Conservation (phyloP, 352 stramenopile genomes). For the Globisporangium perplexum region DNA sequence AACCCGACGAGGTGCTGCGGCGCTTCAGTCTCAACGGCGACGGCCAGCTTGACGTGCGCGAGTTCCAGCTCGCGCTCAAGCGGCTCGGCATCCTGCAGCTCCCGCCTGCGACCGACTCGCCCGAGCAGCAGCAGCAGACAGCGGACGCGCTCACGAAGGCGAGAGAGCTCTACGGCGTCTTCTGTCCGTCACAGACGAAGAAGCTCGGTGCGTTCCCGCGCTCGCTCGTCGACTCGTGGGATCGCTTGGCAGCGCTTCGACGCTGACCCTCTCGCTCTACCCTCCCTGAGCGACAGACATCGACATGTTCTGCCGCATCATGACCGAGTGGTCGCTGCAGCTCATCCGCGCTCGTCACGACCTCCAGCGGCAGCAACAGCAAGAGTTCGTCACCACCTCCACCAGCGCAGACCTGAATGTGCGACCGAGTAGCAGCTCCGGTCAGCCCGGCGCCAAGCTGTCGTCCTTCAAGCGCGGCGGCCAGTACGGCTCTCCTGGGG, state of each 20-base stretch:
- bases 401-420: not conserved
- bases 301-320: conserved; percentile 76
- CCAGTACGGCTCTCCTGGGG: conserved; percentile 2
- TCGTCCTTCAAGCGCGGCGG: conserved; percentile 2
- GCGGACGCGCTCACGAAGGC: conserved; percentile 14
- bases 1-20: conserved; percentile 62
- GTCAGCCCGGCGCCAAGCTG: not conserved
- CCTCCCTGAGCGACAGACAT: conserved; percentile 51
- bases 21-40: conserved; percentile 77
- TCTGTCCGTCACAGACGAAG: conserved; percentile 55
- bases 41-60: conserved; percentile 59
- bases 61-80: conserved; percentile 74
- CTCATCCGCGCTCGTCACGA: conserved; percentile 44
- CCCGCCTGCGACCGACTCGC: not conserved
- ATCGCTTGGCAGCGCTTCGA: not conserved
- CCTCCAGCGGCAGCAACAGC: conserved; percentile 10
- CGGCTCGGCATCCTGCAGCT: conserved; percentile 48
- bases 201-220: conserved; percentile 39
- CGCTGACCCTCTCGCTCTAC: not conserved
- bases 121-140: conserved; percentile 9
- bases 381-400: not conserved
- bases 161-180: conserved; percentile 57
- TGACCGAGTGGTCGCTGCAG: conserved; percentile 70
- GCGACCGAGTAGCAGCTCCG: not conserved
- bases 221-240: not conserved